Evolutionary conservation across 805 yeast species (phyloP).

Genomic region (Starmerella scarabaei): DNA sequence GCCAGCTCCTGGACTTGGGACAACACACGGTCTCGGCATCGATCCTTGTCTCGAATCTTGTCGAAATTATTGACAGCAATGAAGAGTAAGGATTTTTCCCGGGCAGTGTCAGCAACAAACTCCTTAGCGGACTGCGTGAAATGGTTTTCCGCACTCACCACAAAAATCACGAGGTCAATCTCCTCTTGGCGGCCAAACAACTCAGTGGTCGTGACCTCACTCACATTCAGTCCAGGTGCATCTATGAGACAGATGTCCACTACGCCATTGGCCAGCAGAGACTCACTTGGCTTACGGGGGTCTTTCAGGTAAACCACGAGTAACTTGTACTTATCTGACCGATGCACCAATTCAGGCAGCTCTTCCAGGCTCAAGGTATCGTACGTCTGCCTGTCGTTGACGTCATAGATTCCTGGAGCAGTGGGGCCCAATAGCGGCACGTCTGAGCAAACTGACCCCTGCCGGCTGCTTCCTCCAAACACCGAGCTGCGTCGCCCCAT

Average conservation of each 20-base stretch:
- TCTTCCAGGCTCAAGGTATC: conserved; percentile 40
- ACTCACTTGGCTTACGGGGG: conserved; percentile 47
- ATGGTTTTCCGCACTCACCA: conserved; percentile 91
- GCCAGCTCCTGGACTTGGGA: conserved; percentile 75
- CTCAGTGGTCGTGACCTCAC: conserved; percentile 85
- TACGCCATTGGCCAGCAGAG: conserved; percentile 74
- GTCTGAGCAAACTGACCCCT: background rate
- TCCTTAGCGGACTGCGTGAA: conserved; percentile 90
- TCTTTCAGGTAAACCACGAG: conserved; percentile 77
- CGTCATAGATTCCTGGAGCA: conserved; percentile 30
- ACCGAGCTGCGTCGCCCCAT: background rate
- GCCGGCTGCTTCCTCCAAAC: background rate
- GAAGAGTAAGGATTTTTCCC: conserved; percentile 81
- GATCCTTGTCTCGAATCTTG: conserved; percentile 62
- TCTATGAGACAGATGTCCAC: conserved; percentile 87
- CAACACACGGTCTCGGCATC: conserved; percentile 63
- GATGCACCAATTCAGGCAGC: conserved; percentile 57
- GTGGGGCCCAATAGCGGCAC: background rate
- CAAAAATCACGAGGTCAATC: conserved; percentile 90
- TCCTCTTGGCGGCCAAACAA: conserved; percentile 94
- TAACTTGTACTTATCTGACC: conserved; percentile 56
- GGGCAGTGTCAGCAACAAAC: conserved; percentile 78
- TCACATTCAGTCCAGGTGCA: conserved; percentile 94
- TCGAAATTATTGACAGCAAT: conserved; percentile 92
- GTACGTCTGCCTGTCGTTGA: conserved; percentile 53